phyloP scores from a whole-genome alignment of 345 rosid species.

The Aquilaria sinensis region DNA sequence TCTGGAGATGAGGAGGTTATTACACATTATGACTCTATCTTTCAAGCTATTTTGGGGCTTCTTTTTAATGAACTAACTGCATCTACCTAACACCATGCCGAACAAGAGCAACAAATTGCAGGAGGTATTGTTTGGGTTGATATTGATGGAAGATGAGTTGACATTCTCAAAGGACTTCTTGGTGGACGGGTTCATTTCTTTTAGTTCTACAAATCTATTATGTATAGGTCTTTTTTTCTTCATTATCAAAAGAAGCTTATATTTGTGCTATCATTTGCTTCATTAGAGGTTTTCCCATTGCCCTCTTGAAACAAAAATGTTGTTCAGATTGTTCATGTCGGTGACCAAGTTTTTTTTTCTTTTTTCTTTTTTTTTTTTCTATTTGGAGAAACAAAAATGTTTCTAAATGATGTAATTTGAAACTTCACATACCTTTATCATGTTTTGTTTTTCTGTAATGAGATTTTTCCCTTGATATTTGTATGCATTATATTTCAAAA shows the following conservation, averaged over 20 bases:
- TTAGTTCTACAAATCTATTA: background rate
- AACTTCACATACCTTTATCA: no score
- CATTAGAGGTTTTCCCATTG: no score
- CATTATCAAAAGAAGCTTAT: background rate
- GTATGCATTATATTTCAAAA: no score
- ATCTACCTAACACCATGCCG: conserved; percentile 11
- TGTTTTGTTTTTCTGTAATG: no score
- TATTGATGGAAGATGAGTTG: conserved; percentile 90
- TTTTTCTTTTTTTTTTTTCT: no score
- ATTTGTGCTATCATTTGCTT: no score
- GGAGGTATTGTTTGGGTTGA: conserved; percentile 80
- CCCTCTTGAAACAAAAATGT: no score
- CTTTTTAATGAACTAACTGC: conserved; percentile 3
- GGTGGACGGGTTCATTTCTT: conserved; percentile 56
- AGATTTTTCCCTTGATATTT: no score
- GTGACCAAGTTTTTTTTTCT: no score
- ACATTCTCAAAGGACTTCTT: conserved; percentile 61
- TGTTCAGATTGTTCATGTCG: no score
- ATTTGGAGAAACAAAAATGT: no score
- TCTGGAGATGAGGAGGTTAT: conserved; percentile 82
- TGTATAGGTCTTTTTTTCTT: background rate
- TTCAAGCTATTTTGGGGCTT: conserved; percentile 9
- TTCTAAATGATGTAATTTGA: no score
- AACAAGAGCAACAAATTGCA: conserved; percentile 71
- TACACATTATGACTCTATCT: conserved; percentile 11